Evolutionary conservation across 805 yeast genomes (phyloP).

Genomic region (Diddensiella transvaalensis): DNA sequence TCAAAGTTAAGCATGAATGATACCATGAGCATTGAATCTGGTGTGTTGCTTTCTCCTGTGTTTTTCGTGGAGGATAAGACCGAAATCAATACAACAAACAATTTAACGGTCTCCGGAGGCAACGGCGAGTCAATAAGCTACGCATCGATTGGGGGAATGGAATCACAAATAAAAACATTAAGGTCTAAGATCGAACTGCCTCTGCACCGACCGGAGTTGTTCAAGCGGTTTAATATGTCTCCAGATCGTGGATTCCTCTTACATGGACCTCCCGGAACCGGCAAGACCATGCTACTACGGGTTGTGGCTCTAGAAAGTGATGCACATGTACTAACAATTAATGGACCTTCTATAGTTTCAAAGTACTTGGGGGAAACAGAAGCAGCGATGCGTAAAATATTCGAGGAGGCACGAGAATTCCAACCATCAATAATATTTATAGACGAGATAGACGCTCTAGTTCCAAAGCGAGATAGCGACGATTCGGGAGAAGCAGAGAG

Average conservation of each 20-base stretch:
- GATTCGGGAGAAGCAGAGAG: constrained; percentile 89
- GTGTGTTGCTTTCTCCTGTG: constrained; percentile 1
- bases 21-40: constrained; percentile 17
- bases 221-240: constrained; percentile 77
- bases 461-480: constrained; percentile 78
- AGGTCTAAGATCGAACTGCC: constrained; percentile 76
- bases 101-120: neutral
- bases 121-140: constrained; percentile 34
- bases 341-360: constrained; percentile 89
- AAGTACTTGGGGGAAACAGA: constrained; percentile 96
- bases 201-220: constrained; percentile 68
- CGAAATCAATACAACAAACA: neutral
- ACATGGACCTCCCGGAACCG: constrained; percentile 98
- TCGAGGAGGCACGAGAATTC: constrained; percentile 76
- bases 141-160: constrained; percentile 72
- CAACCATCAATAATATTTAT: constrained; percentile 87
- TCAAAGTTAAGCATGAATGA: constrained; percentile 36
- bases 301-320: constrained; percentile 72
- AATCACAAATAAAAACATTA: constrained; percentile 56
- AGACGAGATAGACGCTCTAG: constrained; percentile 91
- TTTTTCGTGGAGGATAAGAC: neutral
- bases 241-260: constrained; percentile 93
- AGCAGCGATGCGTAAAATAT: constrained; percentile 70
- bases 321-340: constrained; percentile 81
- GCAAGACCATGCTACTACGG: constrained; percentile 83